Base-by-base conservation (phyloP, 352 stramenopile species). In the Globisporangium barbulae region DNA sequence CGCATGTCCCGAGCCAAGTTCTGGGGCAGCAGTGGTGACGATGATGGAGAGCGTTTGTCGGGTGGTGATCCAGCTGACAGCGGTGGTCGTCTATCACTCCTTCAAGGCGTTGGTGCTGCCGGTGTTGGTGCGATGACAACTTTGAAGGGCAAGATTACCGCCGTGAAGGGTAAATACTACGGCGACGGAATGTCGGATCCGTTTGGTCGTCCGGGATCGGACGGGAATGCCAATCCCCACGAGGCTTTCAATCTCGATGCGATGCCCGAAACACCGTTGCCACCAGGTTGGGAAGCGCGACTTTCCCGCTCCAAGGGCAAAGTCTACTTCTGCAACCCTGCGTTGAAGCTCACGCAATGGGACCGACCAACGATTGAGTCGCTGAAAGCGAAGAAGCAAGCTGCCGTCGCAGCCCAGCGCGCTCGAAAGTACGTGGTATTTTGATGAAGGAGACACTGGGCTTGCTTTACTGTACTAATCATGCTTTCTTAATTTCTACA, bases 121-220 rank as follows among this genome's bases (percentile, higher is more conserved):
- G 66, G 79, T 25, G 69, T 69, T 39, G 80, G 78, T 21, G 81
- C 84, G 5, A 93, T 93, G 81, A 81, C 88, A 22, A 85, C 71
- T 33, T 49, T 95, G 48, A 93, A 92, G 55, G 86, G 72, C 30
- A 81, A 76, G 50, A 71, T 95, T 15, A 77, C 76, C 3, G 84
- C 81, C 52, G 80, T 93, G 13, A 93, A 93, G 65, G 84, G 81
- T 25, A 95, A 95, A 61, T 95, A 95, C 63, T 89, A 91, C 53
- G 76, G 75, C 15, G 63, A 69, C 17, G 50, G 63, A 1, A 35
- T 47, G 35, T 25, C 53, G 21, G 61, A 67, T 19, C 22, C 41
- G 17, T 22, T 62, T 28, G 61, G 53, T 31, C 61, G 61, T 7
- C 61, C 53, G 8, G 60, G 60, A 15, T 41, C 17, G 8, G 42